These are phyloP conservation scores for Septoria petroselini DNA, from an alignment of 2,329 filamentous ascomycete species.

Conservation along the genomic window DNA sequence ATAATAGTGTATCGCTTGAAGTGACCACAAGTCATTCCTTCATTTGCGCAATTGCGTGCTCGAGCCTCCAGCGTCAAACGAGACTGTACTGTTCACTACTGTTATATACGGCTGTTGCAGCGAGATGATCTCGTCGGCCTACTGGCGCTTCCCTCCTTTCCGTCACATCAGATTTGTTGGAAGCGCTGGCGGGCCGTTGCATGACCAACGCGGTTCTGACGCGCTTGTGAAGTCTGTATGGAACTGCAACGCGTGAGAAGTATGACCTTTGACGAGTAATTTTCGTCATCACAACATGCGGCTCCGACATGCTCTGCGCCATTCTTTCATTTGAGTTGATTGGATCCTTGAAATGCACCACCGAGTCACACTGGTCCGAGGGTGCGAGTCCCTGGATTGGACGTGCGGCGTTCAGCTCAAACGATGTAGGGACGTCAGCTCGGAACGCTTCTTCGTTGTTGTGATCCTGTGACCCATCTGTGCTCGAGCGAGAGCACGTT, in stretches of 20 bases:
- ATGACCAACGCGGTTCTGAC: not conserved
- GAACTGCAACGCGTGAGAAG: not conserved
- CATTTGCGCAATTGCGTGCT: too few relatives aligned
- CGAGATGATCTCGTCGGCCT: too few relatives aligned
- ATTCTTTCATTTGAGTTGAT: not conserved
- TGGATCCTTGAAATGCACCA: not conserved
- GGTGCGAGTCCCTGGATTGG: not conserved
- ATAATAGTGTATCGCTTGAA: too few relatives aligned
- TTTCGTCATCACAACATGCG: too few relatives aligned
- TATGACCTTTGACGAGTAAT: too few relatives aligned
- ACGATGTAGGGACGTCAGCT: too few relatives aligned
- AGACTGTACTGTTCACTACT: too few relatives aligned
- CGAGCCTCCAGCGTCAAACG: too few relatives aligned
- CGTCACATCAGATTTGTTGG: not conserved
- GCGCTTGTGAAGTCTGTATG: not conserved
- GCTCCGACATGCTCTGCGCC: not conserved
- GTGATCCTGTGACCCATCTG: too few relatives aligned
- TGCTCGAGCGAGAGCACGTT: not conserved
- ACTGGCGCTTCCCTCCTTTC: not conserved
- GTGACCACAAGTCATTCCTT: too few relatives aligned
- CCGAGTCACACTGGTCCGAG: not conserved
- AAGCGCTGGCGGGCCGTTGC: not conserved
- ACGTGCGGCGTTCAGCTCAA: not conserved
- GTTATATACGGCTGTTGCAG: too few relatives aligned
- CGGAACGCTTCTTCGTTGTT: too few relatives aligned